Conservation (phyloP, 1,284 basidiomycete species). For the Entoloma clypeatum region DNA sequence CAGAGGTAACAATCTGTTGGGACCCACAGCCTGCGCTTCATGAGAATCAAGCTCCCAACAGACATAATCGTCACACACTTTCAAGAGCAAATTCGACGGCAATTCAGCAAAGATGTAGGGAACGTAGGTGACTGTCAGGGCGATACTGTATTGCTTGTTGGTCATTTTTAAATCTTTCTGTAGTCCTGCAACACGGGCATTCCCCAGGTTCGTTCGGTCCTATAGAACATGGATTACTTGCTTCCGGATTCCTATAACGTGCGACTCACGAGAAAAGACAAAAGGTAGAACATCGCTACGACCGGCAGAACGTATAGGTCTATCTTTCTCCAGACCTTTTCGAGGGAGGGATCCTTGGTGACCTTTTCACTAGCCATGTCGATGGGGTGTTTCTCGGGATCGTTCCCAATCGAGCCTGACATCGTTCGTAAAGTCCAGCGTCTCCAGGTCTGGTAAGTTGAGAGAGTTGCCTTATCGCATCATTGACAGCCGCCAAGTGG, state of each 20-base stretch:
- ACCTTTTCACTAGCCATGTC: too few relatives aligned
- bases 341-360: slow-evolving; percentile 10
- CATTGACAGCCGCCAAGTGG: too few relatives aligned
- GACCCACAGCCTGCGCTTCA: slow-evolving; percentile 36
- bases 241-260: too few relatives aligned
- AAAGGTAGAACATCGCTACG: slow-evolving; percentile 14
- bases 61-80: slow-evolving; percentile 33
- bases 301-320: slow-evolving; percentile 11
- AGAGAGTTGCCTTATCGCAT: too few relatives aligned
- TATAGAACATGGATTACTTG: too few relatives aligned
- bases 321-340: slow-evolving; percentile 13
- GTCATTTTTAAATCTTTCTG: slow-evolving; percentile 42
- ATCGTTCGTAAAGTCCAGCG: too few relatives aligned
- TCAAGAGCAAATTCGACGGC: slow-evolving; percentile 56
- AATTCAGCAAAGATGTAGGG: slow-evolving; percentile 60
- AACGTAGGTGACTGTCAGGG: slow-evolving; percentile 43
- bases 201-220: slow-evolving; percentile 17
- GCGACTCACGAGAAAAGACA: slow-evolving; percentile 11
- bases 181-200: slow-evolving; percentile 15
- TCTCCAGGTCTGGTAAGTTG: too few relatives aligned
- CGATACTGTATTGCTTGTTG: slow-evolving; percentile 34
- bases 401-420: too few relatives aligned
- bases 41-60: neutral
- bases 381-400: too few relatives aligned
- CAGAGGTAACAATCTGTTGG: slow-evolving; percentile 52